Base-by-base conservation (phyloP, 2,329 filamentous ascomycete species). In the Cercospora beticola region DNA sequence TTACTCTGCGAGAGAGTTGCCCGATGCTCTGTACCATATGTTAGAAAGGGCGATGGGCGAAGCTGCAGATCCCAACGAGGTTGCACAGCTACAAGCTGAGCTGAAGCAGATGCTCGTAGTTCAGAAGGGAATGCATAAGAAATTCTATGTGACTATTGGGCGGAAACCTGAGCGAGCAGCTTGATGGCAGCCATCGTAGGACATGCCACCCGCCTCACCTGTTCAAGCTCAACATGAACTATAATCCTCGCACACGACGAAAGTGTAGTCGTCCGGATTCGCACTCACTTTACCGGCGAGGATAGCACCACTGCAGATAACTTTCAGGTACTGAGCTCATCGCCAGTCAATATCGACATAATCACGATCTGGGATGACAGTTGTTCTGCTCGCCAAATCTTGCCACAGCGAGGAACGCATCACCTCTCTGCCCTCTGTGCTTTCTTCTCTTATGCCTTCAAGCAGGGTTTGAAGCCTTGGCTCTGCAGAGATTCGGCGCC, bases 71-170 rank as follows among this genome's bases (percentile, higher is more conserved):
- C 40, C 30, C n/a, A 28, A 21, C 28, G 65, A 62, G 60, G 36
- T 68, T 30, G 66, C 66, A 16, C 49, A 60, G 54, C 56, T 67
- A 61, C 52, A 60, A 14, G 18, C 16, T 12, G 69, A 70, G 63
- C 68, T 70, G 69, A 68, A 36, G 21, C 46, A 43, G 54, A 64
- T 36, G 9, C 57, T 70, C 16, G 31, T 43, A 14, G 23, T 56
- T 10, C 59, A 57, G 14, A 40, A 21, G n/a, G 66, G 66, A n/a
- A 60, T 23, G 33, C 58, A 68, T 54, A 59, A 68, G 43, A 23
- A 59, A 14, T 68, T 68, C 31, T 66, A 64, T 58, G 65, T 70
- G 10, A 68, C 65, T 16, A 64, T 70, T 56, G 68, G 65, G 49
- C 59, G 52, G 23, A 68, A 68, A 59, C 68, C 68, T n/a, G 68